A percentile compares a stretch with the other conserved stretches of the same genome.
Conservation (phyloP, 2,329 filamentous ascomycete species). For the Calonectria crousiana region DNA sequence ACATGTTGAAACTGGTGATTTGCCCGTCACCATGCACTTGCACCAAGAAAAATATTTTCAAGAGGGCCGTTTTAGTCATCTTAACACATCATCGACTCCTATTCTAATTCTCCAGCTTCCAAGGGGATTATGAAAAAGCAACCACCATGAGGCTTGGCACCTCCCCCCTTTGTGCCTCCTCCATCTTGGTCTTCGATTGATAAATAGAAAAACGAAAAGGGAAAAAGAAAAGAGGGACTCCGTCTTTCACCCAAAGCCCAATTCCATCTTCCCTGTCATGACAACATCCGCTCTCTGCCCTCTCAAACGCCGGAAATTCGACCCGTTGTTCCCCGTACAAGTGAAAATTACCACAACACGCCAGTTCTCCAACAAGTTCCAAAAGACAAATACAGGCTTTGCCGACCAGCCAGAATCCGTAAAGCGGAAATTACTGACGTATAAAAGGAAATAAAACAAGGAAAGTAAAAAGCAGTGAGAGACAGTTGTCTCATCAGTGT, state of each 20-base stretch:
- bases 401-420: conserved; percentile 32
- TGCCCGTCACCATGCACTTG: neutral
- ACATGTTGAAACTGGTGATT: neutral
- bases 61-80: conserved; percentile 19
- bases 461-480: conserved; percentile 15
- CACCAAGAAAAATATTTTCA: neutral
- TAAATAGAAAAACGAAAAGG: neutral
- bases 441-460: conserved; percentile 27
- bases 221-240: neutral
- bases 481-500: conserved; percentile 1
- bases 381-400: conserved; percentile 29
- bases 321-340: conserved; percentile 26
- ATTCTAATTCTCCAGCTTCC: conserved; percentile 36
- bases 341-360: conserved; percentile 33
- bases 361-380: conserved; percentile 38
- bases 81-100: conserved; percentile 38
- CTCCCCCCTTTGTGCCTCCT: conserved; percentile 12
- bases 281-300: conserved; percentile 25
- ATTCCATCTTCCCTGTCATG: conserved; percentile 17
- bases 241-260: conserved; percentile 21
- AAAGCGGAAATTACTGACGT: conserved; percentile 29
- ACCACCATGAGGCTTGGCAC: conserved; percentile 7
- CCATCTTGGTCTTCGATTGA: neutral
- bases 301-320: conserved; percentile 30
- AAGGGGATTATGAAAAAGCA: conserved; percentile 12